Conservation (phyloP, 1,139 yeast species). For the Zygoascus hellenicus region DNA sequence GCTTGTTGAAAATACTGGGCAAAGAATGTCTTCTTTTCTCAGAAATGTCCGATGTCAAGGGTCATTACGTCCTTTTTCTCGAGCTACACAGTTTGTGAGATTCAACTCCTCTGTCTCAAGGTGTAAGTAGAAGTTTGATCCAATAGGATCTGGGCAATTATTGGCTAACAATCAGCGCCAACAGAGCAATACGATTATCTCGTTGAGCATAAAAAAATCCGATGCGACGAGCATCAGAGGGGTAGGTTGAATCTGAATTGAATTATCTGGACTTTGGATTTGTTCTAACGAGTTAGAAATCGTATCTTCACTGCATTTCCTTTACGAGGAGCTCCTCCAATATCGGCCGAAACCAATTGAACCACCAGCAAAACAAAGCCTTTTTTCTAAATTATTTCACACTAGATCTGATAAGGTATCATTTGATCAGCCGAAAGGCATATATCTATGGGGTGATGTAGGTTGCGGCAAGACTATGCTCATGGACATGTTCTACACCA, state of each 20-base stretch:
- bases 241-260: slow-evolving; percentile 13
- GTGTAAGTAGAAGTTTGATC: not conserved
- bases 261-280: not conserved
- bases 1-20: no score
- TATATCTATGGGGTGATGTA: slow-evolving; percentile 92
- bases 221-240: slow-evolving; percentile 62
- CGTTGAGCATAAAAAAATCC: slow-evolving; percentile 47
- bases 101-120: slow-evolving; percentile 1
- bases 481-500: slow-evolving; percentile 87
- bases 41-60: no score
- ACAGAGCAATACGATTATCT: slow-evolving; percentile 54
- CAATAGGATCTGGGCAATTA: not conserved
- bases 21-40: no score
- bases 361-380: not conserved
- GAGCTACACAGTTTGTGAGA: not conserved
- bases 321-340: slow-evolving; percentile 22
- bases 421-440: slow-evolving; percentile 54
- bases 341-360: slow-evolving; percentile 23
- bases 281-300: slow-evolving; percentile 14
- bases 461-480: slow-evolving; percentile 98
- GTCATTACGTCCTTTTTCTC: no score
- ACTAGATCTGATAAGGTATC: slow-evolving; percentile 5
- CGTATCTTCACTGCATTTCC: slow-evolving; percentile 24
- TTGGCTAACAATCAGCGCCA: slow-evolving; percentile 36
- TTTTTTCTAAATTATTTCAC: slow-evolving; percentile 8